A percentile compares a stretch with the other conserved stretches of the same genome.
phyloP scores from a whole-genome alignment of 305 asterid species.

The Euphrasia arctica region DNA sequence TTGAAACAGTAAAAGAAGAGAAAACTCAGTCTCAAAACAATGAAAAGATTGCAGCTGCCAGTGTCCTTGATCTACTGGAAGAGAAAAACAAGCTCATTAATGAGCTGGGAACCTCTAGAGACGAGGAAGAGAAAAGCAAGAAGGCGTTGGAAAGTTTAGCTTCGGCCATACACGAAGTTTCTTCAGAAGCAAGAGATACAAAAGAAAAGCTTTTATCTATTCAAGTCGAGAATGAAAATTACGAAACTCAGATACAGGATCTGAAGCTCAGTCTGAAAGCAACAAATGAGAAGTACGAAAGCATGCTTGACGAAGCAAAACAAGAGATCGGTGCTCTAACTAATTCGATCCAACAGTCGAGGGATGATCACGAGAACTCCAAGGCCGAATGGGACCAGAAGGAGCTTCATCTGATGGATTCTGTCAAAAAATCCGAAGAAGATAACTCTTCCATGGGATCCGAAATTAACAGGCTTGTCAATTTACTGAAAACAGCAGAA shows the following conservation, averaged over 20 bases:
- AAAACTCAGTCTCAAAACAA: conserved; percentile 59
- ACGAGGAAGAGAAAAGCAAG: conserved; percentile 91
- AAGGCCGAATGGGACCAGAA: conserved; percentile 76
- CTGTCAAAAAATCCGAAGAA: conserved; percentile 57
- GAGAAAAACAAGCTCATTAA: conserved; percentile 70
- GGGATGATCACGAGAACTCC: conserved; percentile 43
- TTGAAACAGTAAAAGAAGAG: conserved; percentile 70
- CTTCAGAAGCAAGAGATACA: conserved; percentile 85
- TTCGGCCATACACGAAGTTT: conserved; percentile 91
- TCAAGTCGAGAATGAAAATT: conserved; percentile 67
- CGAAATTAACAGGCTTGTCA: conserved; percentile 59
- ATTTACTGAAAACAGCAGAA: conserved; percentile 56
- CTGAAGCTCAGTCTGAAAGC: conserved; percentile 72
- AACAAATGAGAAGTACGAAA: conserved; percentile 80
- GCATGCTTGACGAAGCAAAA: conserved; percentile 75
- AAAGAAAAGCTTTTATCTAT: conserved; percentile 71
- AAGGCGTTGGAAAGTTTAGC: conserved; percentile 95
- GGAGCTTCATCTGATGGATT: conserved; percentile 54
- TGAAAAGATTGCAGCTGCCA: conserved; percentile 84
- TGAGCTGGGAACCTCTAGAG: conserved; percentile 67
- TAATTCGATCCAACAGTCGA: conserved; percentile 54
- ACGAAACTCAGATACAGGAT: conserved; percentile 72
- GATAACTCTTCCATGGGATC: conserved; percentile 55
- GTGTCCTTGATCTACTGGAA: conserved; percentile 65
- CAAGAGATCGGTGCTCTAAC: conserved; percentile 62